Conservation (phyloP, 2,329 filamentous ascomycete genomes). For the Pseudogymnoascus sp. region DNA sequence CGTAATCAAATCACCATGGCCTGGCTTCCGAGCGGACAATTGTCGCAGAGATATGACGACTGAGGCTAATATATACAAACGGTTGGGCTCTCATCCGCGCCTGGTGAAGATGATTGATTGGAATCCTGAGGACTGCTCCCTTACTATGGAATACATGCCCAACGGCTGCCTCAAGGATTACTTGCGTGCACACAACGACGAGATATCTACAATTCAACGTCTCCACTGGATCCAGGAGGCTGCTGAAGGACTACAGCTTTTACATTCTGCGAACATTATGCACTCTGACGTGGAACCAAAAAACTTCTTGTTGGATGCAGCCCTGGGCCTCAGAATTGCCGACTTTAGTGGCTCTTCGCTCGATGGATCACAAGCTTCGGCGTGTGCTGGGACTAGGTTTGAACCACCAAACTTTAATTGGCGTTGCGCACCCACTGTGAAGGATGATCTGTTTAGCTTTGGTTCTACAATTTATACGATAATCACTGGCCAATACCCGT, state of each 20-base stretch:
- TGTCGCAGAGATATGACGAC: conserved; percentile 18
- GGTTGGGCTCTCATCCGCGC: conserved; percentile 19
- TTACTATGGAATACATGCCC: conserved; percentile 25
- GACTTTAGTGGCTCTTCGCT: conserved; percentile 32
- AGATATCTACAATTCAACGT: conserved; percentile 18
- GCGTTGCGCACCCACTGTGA: conserved; percentile 21
- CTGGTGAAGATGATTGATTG: conserved; percentile 21
- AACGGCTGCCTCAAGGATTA: conserved; percentile 24
- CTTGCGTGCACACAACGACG: conserved; percentile 15
- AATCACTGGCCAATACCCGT: conserved; percentile 28
- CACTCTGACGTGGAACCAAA: conserved; percentile 35
- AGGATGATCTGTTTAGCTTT: conserved; percentile 30
- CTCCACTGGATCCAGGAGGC: conserved; percentile 29
- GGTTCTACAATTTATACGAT: conserved; percentile 32
- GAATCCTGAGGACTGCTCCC: conserved; percentile 20
- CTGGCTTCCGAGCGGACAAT: conserved; percentile 11
- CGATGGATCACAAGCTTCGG: conserved; percentile 20
- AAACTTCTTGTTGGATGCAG: conserved; percentile 33
- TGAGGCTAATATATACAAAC: conserved; percentile 24
- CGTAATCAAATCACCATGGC: background rate
- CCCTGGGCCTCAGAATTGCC: conserved; percentile 31
- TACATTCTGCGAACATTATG: conserved; percentile 32
- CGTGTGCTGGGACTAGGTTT: conserved; percentile 22
- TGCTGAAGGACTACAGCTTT: conserved; percentile 28
- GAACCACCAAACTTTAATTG: conserved; percentile 22